phyloP scores from a whole-genome alignment of 768 basidiomycete species.

The Sarcomyxa edulis region DNA sequence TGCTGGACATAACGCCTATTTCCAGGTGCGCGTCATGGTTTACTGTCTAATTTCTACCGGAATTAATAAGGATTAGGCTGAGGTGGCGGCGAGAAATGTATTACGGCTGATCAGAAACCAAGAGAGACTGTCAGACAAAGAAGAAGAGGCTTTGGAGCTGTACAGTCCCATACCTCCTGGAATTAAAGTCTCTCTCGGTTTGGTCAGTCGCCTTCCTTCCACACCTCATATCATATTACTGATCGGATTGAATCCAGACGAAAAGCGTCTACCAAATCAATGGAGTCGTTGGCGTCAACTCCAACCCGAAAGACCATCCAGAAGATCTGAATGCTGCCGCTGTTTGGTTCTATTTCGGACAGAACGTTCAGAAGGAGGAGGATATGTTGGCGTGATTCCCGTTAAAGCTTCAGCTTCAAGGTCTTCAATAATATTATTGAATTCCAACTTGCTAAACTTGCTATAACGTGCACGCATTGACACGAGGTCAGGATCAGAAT shows the following conservation, averaged over 20 bases:
- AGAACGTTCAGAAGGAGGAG: constrained; percentile 29
- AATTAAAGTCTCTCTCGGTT: constrained; percentile 60
- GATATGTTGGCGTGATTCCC: constrained; percentile 22
- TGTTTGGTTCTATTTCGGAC: constrained; percentile 44
- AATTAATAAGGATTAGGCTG: constrained; percentile 21
- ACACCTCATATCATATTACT: not conserved
- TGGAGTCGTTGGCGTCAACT: constrained; percentile 36
- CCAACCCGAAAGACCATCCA: constrained; percentile 34
- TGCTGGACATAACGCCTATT: constrained; percentile 54
- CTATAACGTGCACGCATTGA: too few relatives aligned
- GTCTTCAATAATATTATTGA: too few relatives aligned
- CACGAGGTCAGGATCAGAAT: too few relatives aligned
- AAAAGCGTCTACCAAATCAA: constrained; percentile 42
- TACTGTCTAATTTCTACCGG: not conserved
- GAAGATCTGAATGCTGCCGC: constrained; percentile 42
- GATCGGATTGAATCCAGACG: constrained; percentile 20
- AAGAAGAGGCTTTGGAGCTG: constrained; percentile 28
- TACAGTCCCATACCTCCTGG: constrained; percentile 44
- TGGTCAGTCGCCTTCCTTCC: constrained; percentile 29
- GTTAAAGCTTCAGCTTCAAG: too few relatives aligned
- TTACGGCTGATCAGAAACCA: constrained; percentile 33
- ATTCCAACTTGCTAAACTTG: too few relatives aligned
- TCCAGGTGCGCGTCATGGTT: constrained; percentile 32
- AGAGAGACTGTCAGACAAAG: too few relatives aligned
- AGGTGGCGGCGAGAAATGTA: constrained; percentile 53